These are phyloP conservation scores for Delitschia confertaspora DNA, from an alignment of 495 filamentous ascomycete species.

Conservation along the genomic window DNA sequence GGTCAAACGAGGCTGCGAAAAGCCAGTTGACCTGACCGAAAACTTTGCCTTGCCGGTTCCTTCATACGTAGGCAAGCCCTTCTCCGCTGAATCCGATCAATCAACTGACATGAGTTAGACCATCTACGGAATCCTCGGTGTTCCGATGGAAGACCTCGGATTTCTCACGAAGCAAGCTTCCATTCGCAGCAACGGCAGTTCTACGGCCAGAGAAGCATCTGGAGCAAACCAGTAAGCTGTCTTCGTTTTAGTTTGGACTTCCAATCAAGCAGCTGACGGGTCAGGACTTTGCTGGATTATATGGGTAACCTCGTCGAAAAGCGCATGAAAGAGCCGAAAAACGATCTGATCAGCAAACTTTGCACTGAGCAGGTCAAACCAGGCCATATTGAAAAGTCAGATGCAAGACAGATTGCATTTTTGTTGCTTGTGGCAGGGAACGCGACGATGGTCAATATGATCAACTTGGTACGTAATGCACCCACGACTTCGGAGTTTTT, in stretches of 20 bases:
- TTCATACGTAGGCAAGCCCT: constrained; percentile 31
- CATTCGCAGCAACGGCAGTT: constrained; percentile 40
- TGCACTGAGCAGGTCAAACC: constrained; percentile 34
- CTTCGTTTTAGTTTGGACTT: too few species aligned
- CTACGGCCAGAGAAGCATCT: constrained; percentile 37
- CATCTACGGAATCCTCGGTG: constrained; percentile 42
- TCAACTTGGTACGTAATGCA: constrained; percentile 35
- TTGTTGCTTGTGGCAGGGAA: constrained; percentile 42
- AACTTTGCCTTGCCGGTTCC: constrained; percentile 39
- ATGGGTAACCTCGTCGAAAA: constrained; percentile 35
- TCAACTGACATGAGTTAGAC: constrained; percentile 28
- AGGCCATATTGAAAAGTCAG: constrained; percentile 35
- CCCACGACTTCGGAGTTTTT: too few species aligned
- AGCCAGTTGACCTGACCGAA: constrained; percentile 38
- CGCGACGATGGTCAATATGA: constrained; percentile 44
- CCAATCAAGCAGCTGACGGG: too few species aligned
- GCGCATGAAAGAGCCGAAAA: constrained; percentile 31
- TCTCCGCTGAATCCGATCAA: not conserved
- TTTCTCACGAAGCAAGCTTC: constrained; percentile 38
- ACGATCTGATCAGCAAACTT: constrained; percentile 40
- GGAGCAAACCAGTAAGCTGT: constrained; percentile 32
- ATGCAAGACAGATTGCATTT: constrained; percentile 40
- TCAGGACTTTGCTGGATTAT: constrained; percentile 37
- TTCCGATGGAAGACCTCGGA: constrained; percentile 40
- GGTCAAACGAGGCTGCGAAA: constrained; percentile 28